These are phyloP conservation scores for Lasiosphaeria miniovina DNA, from an alignment of 495 filamentous ascomycete species.

Conservation along the genomic window DNA sequence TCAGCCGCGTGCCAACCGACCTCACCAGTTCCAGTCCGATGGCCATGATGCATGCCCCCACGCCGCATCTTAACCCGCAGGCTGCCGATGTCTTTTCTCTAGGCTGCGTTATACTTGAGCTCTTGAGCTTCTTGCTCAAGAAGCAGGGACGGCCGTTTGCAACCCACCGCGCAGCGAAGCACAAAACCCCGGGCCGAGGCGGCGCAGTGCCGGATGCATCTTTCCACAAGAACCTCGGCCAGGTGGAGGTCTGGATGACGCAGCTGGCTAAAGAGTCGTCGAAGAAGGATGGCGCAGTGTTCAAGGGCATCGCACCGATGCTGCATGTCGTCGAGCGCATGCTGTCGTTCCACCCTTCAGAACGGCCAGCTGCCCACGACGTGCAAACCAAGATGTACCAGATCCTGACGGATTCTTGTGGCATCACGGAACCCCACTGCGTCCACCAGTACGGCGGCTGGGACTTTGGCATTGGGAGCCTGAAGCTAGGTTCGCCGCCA, in stretches of 20 bases:
- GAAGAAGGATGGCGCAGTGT: constrained; percentile 58
- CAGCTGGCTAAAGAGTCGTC: constrained; percentile 62
- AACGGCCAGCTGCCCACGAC: constrained; percentile 43
- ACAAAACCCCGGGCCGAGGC: constrained; percentile 61
- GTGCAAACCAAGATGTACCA: constrained; percentile 44
- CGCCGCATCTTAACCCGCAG: constrained; percentile 43
- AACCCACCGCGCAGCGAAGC: constrained; percentile 68
- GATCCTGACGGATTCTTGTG: constrained; percentile 44
- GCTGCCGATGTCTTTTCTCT: constrained; percentile 75
- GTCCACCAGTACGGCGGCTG: constrained; percentile 37
- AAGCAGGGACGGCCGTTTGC: constrained; percentile 67
- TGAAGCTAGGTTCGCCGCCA: constrained; percentile 19
- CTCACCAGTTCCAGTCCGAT: constrained; percentile 19
- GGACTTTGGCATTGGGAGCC: constrained; percentile 33
- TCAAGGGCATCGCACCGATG: constrained; percentile 47
- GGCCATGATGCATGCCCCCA: constrained; percentile 32
- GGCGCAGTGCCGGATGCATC: constrained; percentile 70
- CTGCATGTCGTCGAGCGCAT: constrained; percentile 45
- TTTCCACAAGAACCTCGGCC: constrained; percentile 77
- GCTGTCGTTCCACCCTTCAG: constrained; percentile 42
- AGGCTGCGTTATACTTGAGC: constrained; percentile 65
- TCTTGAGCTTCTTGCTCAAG: constrained; percentile 70
- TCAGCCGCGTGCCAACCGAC: constrained; percentile 30
- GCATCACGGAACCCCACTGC: constrained; percentile 45
- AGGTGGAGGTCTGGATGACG: constrained; percentile 76